Evolutionary conservation across 208 protist genomes (phyloP).

Genomic region (Leishmania mexicana): DNA sequence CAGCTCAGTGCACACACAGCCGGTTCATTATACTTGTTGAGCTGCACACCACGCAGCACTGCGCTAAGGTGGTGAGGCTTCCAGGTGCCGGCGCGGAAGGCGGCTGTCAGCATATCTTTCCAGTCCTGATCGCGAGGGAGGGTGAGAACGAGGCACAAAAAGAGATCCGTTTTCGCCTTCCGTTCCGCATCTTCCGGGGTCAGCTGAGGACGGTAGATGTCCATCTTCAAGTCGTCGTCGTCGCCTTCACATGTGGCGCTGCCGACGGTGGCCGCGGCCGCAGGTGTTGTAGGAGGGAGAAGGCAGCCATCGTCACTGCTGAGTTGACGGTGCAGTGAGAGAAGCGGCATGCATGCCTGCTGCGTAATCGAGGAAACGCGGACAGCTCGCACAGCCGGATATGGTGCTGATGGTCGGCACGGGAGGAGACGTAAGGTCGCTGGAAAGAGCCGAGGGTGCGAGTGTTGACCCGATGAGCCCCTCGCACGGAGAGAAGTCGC

Average conservation of each 20-base stretch:
- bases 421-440: neutral
- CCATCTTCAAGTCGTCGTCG: conserved; percentile 18
- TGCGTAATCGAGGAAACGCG: neutral
- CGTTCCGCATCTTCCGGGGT: conserved; percentile 22
- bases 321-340: neutral
- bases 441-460: neutral
- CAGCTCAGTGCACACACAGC: neutral
- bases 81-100: conserved; percentile 54
- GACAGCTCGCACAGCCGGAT: neutral
- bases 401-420: neutral
- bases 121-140: conserved; percentile 55
- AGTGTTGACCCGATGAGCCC: neutral
- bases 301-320: neutral
- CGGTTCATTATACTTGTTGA: conserved; percentile 38
- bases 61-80: conserved; percentile 51
- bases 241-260: neutral
- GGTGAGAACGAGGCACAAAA: conserved; percentile 49
- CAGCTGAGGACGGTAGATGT: conserved; percentile 15
- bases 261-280: neutral
- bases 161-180: conserved; percentile 33
- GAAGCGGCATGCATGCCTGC: neutral
- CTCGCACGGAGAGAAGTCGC: neutral
- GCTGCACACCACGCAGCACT: conserved; percentile 44
- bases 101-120: conserved; percentile 62
- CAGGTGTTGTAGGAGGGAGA: neutral